Base-by-base conservation (phyloP, 1,139 yeast species). In the Geotrichum restrictum region DNA sequence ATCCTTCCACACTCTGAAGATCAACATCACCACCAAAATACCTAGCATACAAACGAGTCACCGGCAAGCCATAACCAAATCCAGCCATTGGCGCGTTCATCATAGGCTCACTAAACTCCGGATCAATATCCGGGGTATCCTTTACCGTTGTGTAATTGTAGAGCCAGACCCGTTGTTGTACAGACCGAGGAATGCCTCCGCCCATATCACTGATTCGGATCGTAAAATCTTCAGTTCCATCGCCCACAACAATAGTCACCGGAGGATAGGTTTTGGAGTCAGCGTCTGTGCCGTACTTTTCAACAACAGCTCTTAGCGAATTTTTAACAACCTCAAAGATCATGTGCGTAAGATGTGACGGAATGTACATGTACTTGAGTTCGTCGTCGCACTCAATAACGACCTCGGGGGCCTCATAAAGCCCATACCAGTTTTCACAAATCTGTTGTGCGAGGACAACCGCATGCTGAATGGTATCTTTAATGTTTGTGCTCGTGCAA, bases 271-370 rank as follows among this genome's bases (percentile, higher is more conserved):
- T 16, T 18, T 49, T 41, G 50, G 75, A 74, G 57, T 84, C 72
- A 4, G 61, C 61, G 31, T 68, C 70, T 2, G 66, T 59, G 22
- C 81, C 76, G 59, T 83, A 85, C 63, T 79, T 81, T 67, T 87
- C 95, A 51, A 87, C 88, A 1, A 93, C 87, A 16, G 95, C 95
- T 36, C 95, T 71, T 45, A 87, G 72, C n/a, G 93, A 84, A 69
- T 87, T 87, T 64, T 87, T 87, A 65, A 86, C 74, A 1, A 88
- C 83, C 69, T 87, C 95, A 67, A 85, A 88, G 14, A 87, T 69
- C 88, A 87, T 86, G 65, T 87, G 95, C 60, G 85, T 83, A 65
- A 87, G 76, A 68, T 87, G 95, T 3, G 94, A 94, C 1, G 95
- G 95, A n/a, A 87, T 94, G 62, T 87, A 87, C 87, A 86, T 84